Base-by-base conservation (phyloP, 352 stramenopile genomes). In the Phytophthora cryptogea region DNA sequence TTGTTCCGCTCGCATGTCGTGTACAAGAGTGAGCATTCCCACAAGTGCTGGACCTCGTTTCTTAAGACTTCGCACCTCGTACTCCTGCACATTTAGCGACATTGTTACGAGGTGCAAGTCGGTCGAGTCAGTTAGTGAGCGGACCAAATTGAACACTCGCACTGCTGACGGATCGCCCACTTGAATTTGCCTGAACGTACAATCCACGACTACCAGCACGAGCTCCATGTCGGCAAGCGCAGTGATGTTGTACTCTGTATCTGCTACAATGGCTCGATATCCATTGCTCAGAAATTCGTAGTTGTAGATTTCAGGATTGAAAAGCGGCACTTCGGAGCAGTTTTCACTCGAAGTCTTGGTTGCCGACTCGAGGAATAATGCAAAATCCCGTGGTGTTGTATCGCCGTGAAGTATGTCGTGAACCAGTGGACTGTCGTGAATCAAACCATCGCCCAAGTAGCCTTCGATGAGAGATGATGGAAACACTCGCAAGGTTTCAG, bases 141-240 rank as follows among this genome's bases (percentile, higher is more conserved):
- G 73, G n/a, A 76, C 54, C 35, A 80, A 42, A 28, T 71, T 78
- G 49, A 69, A 73, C 20, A 75, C 73, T 5, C 47, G 62, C 13
- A 64, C 51, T 0, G 10, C 39, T 7, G 64, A 65, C 5, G 44
- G 46, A 43, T 66, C 56, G 5, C 45, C 48, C 6, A 66, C 9
- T 2, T 57, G 0, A 45, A 87, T 61, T 16, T 63, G 43, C 1
- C 31, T 45, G 8, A 59, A 77, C 5, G 66, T 66, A 46, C 77
- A 87, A 45, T 85, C 75, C 5, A 83, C 63, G 0, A 88, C 53
- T 0, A 73, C 64, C n/a, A 73, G 32, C 6, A 88, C 63, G 10
- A 88, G 63, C 32, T 85, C 78, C 1, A 63, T 40, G 3, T 72
- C 55, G 0, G 31, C 31, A 10, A 81, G 31, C 32, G 56, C 66